Base-by-base conservation (phyloP, 164 flowering plant genomes). In the Piper betle region DNA sequence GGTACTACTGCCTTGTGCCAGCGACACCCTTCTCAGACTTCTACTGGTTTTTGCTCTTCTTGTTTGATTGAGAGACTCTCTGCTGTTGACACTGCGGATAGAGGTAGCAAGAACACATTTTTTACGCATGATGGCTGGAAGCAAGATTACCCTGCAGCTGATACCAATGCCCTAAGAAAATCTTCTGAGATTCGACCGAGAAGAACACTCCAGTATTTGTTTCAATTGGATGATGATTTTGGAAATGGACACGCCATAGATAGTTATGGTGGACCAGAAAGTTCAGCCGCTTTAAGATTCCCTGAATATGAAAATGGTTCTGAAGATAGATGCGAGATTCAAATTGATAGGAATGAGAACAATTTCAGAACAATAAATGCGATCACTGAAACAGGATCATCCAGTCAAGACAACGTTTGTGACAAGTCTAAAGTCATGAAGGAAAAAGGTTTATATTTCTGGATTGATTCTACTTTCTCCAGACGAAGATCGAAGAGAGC, bases 31-130 rank as follows among this genome's bases (percentile, higher is more conserved):
- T 60, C 64, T 4, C 69, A 66, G 48, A 3, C 46, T 40, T 60
- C 61, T 52, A 66, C 69, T 41, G 69, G 69, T 16, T 60, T 66
- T 41, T 66, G 69, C 39, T 55, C 69, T 4, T 54, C 46, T 20
- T 66, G 69, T 56, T 61, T 66, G 55, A 42, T 38, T 11, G 69
- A 66, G 53, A 66, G 60, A 55, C 46, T 66, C 17, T 55, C 64
- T 17, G 18, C 13, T 18, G 64, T 53, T 37, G 69, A 61, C 5
- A 33, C 55, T 12, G 64, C 19, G 8, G 55, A 55, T 46, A 60
- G 69, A 39, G 60, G 59, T 37, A 46, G 50, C 59, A 59, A 37
- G 43, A 55, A 39, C 43, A 53, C 4, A 52, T 37, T 53, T 39
- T 37, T 41, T 18, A 10, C 11, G 33, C 16, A 17, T 16, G 42